Conservation (phyloP, 73 alveolate species). For the Paramecium biaurelia region DNA sequence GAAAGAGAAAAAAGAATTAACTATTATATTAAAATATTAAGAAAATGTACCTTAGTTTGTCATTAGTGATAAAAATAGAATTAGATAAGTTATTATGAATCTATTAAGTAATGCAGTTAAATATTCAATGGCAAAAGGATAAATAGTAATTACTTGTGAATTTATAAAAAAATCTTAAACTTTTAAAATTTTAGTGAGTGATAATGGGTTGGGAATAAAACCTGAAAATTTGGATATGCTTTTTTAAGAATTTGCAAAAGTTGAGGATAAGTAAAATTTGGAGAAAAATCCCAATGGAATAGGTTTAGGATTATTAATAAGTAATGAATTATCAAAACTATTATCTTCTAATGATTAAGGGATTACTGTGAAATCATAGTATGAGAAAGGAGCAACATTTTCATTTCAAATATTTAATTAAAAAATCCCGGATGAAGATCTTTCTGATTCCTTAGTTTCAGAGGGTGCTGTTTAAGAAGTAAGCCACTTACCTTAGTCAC, state of each 20-base stretch:
- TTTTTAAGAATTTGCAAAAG: conserved; percentile 32
- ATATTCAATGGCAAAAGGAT: conserved; percentile 51
- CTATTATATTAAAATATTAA: background rate
- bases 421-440: background rate
- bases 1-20: conserved; percentile 45
- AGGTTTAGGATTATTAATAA: conserved; percentile 50
- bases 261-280: background rate
- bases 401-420: conserved; percentile 12
- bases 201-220: conserved; percentile 57
- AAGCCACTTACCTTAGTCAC: background rate
- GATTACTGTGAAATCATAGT: background rate
- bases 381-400: conserved; percentile 44
- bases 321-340: conserved; percentile 42
- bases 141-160: background rate
- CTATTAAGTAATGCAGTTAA: conserved; percentile 65
- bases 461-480: background rate
- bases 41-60: background rate
- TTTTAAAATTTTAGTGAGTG: conserved; percentile 7
- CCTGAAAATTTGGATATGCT: conserved; percentile 24
- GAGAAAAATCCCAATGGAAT: conserved; percentile 51
- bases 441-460: background rate
- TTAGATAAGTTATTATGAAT: conserved; percentile 56
- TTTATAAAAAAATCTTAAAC: background rate
- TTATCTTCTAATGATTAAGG: conserved; percentile 36
- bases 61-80: conserved; percentile 54